These are phyloP conservation scores for Chalciporus piperatoides DNA, from an alignment of 1,284 basidiomycete species.

Conservation along the genomic window DNA sequence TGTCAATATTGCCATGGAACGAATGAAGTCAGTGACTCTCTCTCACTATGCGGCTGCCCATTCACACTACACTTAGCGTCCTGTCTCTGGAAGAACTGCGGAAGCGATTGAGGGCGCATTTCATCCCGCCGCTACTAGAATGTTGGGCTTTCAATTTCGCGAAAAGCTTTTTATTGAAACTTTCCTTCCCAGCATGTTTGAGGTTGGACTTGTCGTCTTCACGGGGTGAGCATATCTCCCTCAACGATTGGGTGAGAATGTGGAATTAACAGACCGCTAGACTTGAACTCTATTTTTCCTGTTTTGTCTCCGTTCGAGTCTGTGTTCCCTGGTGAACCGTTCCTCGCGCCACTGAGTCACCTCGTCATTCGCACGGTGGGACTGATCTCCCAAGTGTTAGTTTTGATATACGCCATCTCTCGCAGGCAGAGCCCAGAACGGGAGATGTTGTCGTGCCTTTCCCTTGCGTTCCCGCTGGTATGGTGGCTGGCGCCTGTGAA, in stretches of 20 bases:
- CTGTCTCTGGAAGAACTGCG: conserved; percentile 25
- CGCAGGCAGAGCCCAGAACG: conserved; percentile 25
- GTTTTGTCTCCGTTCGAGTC: conserved; percentile 27
- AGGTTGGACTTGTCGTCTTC: conserved; percentile 22
- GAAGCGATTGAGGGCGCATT: conserved; percentile 33
- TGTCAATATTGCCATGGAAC: conserved; percentile 12
- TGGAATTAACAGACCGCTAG: conserved; percentile 12
- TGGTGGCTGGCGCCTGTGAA: conserved; percentile 33
- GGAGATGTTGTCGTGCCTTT: conserved; percentile 27
- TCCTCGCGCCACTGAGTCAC: conserved; percentile 21
- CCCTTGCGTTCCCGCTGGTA: conserved; percentile 27
- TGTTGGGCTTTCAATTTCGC: background rate
- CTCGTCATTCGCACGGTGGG: conserved; percentile 28
- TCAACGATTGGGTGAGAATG: background rate
- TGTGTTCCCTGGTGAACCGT: conserved; percentile 35
- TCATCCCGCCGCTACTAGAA: conserved; percentile 29
- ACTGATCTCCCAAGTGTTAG: conserved; percentile 29
- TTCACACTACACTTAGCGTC: conserved; percentile 23
- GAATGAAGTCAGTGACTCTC: conserved; percentile 15
- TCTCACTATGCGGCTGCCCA: background rate
- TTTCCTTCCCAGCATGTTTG: conserved; percentile 21
- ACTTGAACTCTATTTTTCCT: conserved; percentile 18
- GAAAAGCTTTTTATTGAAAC: background rate
- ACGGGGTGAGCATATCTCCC: conserved; percentile 14
- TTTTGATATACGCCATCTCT: conserved; percentile 27